These are phyloP conservation scores for Podospora appendiculata DNA, from an alignment of 495 filamentous ascomycete genomes.

Conservation along the genomic window DNA sequence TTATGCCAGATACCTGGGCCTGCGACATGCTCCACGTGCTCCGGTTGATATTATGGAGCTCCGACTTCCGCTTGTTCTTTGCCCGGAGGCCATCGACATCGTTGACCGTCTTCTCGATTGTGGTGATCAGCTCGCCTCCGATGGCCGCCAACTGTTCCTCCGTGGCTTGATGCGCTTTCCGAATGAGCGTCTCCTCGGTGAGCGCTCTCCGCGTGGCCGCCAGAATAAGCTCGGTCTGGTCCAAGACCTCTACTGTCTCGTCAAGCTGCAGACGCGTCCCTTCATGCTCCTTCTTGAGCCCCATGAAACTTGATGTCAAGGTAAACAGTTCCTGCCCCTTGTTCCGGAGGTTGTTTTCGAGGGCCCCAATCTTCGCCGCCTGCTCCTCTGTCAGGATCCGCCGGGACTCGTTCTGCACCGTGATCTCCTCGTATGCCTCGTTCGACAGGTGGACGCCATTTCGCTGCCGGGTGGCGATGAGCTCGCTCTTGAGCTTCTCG, in stretches of 20 bases:
- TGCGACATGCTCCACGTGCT: conserved; percentile 71
- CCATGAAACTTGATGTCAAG: conserved; percentile 75
- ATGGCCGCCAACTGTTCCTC: conserved; percentile 66
- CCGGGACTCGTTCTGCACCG: conserved; percentile 84
- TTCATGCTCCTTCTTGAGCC: conserved; percentile 80
- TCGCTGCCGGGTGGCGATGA: conserved; percentile 85
- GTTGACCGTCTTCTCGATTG: conserved; percentile 63
- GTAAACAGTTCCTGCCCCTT: conserved; percentile 86
- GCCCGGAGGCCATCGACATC: conserved; percentile 75
- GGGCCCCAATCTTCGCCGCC: conserved; percentile 80
- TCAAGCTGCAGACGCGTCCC: conserved; percentile 60
- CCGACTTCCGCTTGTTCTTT: conserved; percentile 74
- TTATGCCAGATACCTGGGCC: conserved; percentile 62
- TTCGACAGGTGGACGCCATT: conserved; percentile 90
- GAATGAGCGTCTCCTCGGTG: conserved; percentile 68
- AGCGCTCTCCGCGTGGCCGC: conserved; percentile 65
- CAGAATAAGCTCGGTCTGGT: conserved; percentile 79
- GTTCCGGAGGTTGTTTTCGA: conserved; percentile 81
- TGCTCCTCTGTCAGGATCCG: conserved; percentile 89
- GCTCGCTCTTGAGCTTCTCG: conserved; percentile 84
- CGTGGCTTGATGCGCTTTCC: conserved; percentile 79
- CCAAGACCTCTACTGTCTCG: conserved; percentile 69
- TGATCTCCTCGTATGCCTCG: conserved; percentile 79
- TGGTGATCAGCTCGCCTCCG: conserved; percentile 66
- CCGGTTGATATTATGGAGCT: conserved; percentile 74